Base-by-base conservation (phyloP, 352 stramenopile species). In the Phytophthora chlamydospora region DNA sequence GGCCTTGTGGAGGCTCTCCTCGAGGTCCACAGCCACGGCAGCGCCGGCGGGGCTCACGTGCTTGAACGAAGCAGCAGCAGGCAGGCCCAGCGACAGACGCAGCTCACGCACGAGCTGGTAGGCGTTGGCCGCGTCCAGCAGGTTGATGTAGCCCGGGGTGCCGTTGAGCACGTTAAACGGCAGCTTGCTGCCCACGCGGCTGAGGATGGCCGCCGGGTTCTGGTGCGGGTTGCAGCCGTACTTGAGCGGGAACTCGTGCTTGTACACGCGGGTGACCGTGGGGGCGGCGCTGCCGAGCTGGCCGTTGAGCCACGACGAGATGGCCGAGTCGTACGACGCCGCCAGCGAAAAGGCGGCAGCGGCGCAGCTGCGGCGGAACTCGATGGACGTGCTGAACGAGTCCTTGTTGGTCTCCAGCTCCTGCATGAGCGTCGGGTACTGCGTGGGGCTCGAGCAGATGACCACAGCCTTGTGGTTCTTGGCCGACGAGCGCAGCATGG, bases 171-270 rank as follows among this genome's bases (percentile, higher is more conserved):
- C 84, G 59, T 76, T 76, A 73, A 97, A 98, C 2, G 91, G 91
- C 35, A 97, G 66, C 58, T 86, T 92, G 42, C 65, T 62, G 46
- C 81, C 82, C 3, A 81, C 61, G 12, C 85, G 74, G 32, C 79
- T 92, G 35, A 91, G 69, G 61, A 93, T 91, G 19, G 82, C 73
- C 40, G 97, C 93, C 21, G 97, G 97, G 71, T 98, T 99, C 84
- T 99, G 98, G 72, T 99, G 97, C 40, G 98, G 98, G 83, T 99
- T 99, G 89, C 96, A 99, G 53, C 98, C 93, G 71, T 98, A 98
- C 73, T 97, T 97, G 63, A 98, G 86, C 43, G 73, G 43, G 43
- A 93, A 90, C 78, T 98, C 93, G 49, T 96, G 91, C 76, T 98
- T 90, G 88, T 99, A 99, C 27, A 98, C 85, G 53, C 97, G 91